Evolutionary conservation across 2,329 filamentous ascomycete species (phyloP).

Genomic region (Botrytis deweyae): DNA sequence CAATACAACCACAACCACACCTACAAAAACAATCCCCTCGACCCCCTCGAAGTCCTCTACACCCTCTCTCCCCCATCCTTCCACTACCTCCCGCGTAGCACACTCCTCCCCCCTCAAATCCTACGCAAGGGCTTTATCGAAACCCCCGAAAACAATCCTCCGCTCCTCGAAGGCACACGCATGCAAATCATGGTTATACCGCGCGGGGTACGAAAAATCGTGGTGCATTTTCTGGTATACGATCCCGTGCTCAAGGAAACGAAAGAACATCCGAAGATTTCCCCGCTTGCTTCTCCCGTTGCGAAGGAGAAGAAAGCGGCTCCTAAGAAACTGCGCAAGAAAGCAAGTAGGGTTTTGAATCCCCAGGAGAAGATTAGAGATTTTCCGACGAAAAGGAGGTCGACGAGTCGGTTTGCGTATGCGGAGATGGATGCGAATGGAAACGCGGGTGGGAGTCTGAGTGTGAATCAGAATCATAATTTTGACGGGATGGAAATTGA

Average conservation of each 20-base stretch:
- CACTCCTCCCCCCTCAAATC: slow-evolving; percentile 16
- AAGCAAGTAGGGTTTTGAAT: background rate
- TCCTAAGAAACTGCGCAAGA: background rate
- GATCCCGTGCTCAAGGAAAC: background rate
- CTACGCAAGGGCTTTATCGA: slow-evolving; percentile 15
- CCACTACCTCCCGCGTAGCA: slow-evolving; percentile 20
- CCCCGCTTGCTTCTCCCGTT: background rate
- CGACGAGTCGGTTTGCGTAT: background rate
- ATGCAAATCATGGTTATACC: slow-evolving; percentile 27
- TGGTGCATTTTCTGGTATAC: slow-evolving; percentile 19
- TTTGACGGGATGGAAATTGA: slow-evolving; percentile 4
- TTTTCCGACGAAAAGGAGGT: background rate
- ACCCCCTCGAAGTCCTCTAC: slow-evolving; percentile 28
- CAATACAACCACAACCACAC: no score
- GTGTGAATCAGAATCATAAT: background rate
- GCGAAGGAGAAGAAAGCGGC: background rate
- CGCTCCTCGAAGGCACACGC: slow-evolving; percentile 26
- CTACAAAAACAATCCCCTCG: background rate
- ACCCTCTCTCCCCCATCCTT: slow-evolving; percentile 25
- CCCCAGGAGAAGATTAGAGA: background rate
- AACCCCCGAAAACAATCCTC: slow-evolving; percentile 23
- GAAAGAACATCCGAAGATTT: background rate
- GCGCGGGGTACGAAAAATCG: slow-evolving; percentile 19
- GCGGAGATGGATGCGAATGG: background rate
- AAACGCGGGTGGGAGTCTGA: background rate